Evolutionary conservation across 257 asterid species (phyloP).

Genomic region (Solanum rostratum): DNA sequence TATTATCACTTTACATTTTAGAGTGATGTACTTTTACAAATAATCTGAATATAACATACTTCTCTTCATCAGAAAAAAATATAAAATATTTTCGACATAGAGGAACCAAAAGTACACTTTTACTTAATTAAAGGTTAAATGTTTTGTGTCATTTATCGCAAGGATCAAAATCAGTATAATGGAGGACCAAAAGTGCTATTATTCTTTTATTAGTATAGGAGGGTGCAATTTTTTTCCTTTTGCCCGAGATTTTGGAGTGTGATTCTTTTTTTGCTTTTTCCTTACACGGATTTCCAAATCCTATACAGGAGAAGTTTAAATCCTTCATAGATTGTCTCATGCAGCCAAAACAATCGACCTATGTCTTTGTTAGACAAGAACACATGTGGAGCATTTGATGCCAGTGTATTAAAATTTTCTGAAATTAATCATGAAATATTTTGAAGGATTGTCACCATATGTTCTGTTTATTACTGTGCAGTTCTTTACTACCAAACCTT

Average conservation of each 20-base stretch:
- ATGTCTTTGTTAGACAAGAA: background rate
- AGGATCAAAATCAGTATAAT: background rate
- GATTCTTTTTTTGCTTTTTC: background rate
- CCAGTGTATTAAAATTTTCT: background rate
- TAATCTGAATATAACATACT: background rate
- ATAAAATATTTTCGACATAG: background rate
- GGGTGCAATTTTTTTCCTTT: no score
- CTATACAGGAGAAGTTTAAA: background rate
- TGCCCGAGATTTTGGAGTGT: no score
- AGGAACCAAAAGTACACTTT: background rate
- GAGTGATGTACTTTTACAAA: background rate
- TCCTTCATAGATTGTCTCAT: background rate
- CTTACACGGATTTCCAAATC: background rate
- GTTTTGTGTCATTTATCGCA: background rate
- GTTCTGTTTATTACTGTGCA: slow-evolving; percentile 18
- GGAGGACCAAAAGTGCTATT: background rate
- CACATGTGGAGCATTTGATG: background rate
- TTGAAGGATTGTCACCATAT: background rate
- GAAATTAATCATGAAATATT: background rate
- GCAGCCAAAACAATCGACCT: background rate
- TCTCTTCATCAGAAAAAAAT: no score
- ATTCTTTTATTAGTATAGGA: background rate
- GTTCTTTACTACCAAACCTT: slow-evolving; percentile 67
- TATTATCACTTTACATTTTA: background rate
- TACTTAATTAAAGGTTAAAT: background rate